Conservation (phyloP, 495 filamentous ascomycete genomes). For the Cairneyella variabilis region DNA sequence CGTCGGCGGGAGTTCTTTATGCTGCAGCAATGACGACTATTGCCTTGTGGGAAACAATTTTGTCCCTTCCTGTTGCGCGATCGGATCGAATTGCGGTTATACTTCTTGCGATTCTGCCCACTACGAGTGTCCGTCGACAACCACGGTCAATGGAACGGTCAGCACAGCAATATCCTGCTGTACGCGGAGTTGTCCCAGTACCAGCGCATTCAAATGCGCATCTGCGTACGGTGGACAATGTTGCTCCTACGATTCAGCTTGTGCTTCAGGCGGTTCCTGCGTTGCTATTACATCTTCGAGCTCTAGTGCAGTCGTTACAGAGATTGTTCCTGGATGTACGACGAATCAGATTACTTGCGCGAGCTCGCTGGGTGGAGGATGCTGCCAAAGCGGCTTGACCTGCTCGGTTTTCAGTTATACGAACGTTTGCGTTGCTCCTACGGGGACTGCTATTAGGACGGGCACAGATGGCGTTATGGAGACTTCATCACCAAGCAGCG, state of each 20-base stretch:
- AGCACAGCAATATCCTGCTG: conserved; percentile 14
- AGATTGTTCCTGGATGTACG: conserved; percentile 19
- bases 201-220: conserved; percentile 22
- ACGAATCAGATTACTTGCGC: conserved; percentile 21
- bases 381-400: conserved; percentile 17
- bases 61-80: conserved; percentile 17
- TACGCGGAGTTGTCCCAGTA: conserved; percentile 12
- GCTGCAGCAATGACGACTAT: conserved; percentile 23
- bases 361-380: conserved; percentile 19
- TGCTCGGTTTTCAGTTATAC: conserved; percentile 16
- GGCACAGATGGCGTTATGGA: conserved; percentile 7
- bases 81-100: conserved; percentile 23
- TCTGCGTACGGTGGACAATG: conserved; percentile 20
- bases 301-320: conserved; percentile 1
- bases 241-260: conserved; percentile 18
- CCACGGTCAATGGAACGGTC: conserved; percentile 14
- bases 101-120: conserved; percentile 7
- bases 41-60: conserved; percentile 15
- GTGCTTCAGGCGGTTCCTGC: conserved; percentile 6
- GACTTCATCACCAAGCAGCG: background rate
- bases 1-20: conserved; percentile 16
- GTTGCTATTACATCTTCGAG: conserved; percentile 3
- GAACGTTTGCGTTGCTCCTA: conserved; percentile 16
- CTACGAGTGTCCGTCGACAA: conserved; percentile 15
- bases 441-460: conserved; percentile 14